Base-by-base conservation (phyloP, 352 stramenopile species). In the Phytopythium ostracodes region DNA sequence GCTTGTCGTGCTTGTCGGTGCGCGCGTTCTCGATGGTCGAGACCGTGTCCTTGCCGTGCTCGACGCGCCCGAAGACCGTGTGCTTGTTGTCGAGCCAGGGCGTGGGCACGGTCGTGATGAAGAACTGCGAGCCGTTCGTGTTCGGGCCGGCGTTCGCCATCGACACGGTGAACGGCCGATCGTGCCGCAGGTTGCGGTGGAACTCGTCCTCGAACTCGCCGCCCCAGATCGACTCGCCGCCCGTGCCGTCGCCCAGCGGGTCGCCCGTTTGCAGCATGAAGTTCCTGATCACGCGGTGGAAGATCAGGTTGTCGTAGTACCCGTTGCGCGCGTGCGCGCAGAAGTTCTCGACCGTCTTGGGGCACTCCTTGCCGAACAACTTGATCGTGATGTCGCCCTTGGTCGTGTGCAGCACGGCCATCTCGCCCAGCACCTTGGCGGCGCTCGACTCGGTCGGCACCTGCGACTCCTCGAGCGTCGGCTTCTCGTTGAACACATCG, bases 171-270 rank as follows among this genome's bases (percentile, higher is more conserved):
- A 99, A 99, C 20, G 97, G 90, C 6, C 96, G 87, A 79, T 99
- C 96, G 71, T 99, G 97, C 50, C 90, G 77, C 63, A 98, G 74
- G 65, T 75, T 96, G 43, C 92, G 88, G 61, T 98, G 87, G 77
- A 99, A 99, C 73, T 99, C 97, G 82, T 99, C 98, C 68, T 99
- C 96, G 68, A 99, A 99, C 67, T 99, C 94, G 51, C 96, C 96
- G 35, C 97, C 97, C 97, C 98, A 99, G 63, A 99, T 99, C 55
- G 84, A 98, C 79, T 99, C 97, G 31, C 98, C 98, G 52, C 97
- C 97, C 1, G 97, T 99, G 44, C 97, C 97, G 74, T 99, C 96
- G 33, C 98, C 97, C 18, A 98, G 70, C 15, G 97, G 96, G 67
- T 99, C 97, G 3, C 91, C 91, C 1, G 81, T 92, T 82, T 99